These are phyloP conservation scores for Colletotrichum lupini DNA, from an alignment of 2,329 filamentous ascomycete species.

Conservation along the genomic window DNA sequence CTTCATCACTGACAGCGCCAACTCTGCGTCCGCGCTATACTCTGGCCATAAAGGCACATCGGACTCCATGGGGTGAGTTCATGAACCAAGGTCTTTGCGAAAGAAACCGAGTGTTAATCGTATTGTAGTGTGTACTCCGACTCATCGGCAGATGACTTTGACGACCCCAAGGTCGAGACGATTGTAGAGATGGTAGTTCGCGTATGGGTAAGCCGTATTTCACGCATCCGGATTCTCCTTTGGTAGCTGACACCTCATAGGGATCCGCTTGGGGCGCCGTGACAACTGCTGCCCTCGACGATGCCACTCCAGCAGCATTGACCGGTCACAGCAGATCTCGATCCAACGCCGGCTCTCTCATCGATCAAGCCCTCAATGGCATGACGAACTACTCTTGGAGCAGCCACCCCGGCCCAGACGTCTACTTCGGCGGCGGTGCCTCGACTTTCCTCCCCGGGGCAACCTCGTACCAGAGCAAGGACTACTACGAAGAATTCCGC, in stretches of 20 bases:
- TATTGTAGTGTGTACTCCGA: conserved; percentile 74
- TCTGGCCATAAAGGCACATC: conserved; percentile 86
- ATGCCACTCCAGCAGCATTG: conserved; percentile 84
- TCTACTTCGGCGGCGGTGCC: conserved; percentile 84
- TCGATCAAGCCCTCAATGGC: conserved; percentile 81
- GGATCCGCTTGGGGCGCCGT: conserved; percentile 73
- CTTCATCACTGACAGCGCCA: conserved; percentile 89
- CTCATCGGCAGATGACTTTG: conserved; percentile 77
- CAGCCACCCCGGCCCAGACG: conserved; percentile 77
- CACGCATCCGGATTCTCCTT: fast-evolving
- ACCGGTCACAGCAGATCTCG: conserved; percentile 79
- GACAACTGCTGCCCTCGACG: conserved; percentile 81
- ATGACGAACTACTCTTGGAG: conserved; percentile 86
- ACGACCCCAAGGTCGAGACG: conserved; percentile 88
- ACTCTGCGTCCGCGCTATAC: conserved; percentile 85
- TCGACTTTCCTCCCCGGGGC: conserved; percentile 80
- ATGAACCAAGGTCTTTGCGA: background rate
- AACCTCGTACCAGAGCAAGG: conserved; percentile 73
- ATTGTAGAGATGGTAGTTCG: conserved; percentile 84
- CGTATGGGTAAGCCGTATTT: conserved; percentile 65
- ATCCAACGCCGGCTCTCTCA: conserved; percentile 74
- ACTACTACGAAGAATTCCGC: conserved; percentile 83
- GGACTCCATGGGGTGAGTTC: conserved; percentile 75
- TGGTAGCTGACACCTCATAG: conserved; percentile 37
- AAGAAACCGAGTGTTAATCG: background rate